Evolutionary conservation across 768 basidiomycete genomes (phyloP).

Genomic region (Pholiota molesta): DNA sequence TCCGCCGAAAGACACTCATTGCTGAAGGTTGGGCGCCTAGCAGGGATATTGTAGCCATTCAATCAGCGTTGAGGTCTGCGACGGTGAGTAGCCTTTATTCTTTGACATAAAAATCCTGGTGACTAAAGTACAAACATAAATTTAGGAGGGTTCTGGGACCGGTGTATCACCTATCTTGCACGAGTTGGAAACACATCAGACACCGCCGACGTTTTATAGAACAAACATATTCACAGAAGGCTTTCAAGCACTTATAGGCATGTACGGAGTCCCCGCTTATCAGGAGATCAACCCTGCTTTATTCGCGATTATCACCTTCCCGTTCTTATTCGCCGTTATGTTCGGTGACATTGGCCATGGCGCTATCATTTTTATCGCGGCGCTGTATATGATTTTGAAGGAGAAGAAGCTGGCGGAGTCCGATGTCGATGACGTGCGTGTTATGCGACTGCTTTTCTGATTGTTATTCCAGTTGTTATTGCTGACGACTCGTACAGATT

Average conservation of each 20-base stretch:
- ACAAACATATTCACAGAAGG: conserved; percentile 96
- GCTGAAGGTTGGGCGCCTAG: conserved; percentile 99
- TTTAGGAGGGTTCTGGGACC: conserved; percentile 89
- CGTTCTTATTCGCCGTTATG: conserved; percentile 99
- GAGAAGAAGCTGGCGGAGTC: conserved; percentile 79
- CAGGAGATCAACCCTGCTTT: conserved; percentile 97
- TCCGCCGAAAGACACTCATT: conserved; percentile 89
- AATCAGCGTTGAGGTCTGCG: conserved; percentile 85
- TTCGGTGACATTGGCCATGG: conserved; percentile 99
- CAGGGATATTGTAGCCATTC: conserved; percentile 84
- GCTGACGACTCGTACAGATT: conserved; percentile 52
- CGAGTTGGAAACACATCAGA: conserved; percentile 86
- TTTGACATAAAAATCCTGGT: too few species aligned
- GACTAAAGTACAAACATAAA: not conserved
- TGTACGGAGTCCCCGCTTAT: conserved; percentile 92
- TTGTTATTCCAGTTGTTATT: not conserved
- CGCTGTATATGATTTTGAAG: conserved; percentile 82
- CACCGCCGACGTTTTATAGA: conserved; percentile 92
- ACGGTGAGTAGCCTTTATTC: conserved; percentile 52
- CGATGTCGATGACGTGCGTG: conserved; percentile 72
- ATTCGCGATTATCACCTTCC: conserved; percentile 92
- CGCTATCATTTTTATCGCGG: conserved; percentile 75
- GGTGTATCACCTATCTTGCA: conserved; percentile 90
- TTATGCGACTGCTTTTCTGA: conserved; percentile 1
- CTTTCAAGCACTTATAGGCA: conserved; percentile 98